Conservation (phyloP, 1,284 basidiomycete species). For the Inonotus obliquus region DNA sequence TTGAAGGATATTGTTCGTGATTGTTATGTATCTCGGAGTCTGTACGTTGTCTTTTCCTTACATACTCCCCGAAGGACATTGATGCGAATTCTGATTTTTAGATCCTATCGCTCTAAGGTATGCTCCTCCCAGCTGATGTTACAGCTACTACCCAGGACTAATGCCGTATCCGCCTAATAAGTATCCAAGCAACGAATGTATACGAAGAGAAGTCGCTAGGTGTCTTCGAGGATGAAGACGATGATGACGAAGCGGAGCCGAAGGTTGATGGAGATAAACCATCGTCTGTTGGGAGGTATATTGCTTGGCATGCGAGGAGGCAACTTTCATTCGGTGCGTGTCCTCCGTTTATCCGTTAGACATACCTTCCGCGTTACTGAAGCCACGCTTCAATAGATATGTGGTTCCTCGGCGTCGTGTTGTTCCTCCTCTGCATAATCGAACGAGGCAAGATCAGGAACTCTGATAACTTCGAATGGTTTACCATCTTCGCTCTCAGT, state of each 20-base stretch:
- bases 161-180: neutral
- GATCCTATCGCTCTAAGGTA: slow-evolving; percentile 66
- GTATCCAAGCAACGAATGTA: slow-evolving; percentile 96
- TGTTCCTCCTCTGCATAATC: slow-evolving; percentile 83
- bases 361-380: neutral
- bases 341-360: neutral
- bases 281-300: slow-evolving; percentile 70
- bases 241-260: slow-evolving; percentile 44
- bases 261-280: slow-evolving; percentile 38
- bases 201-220: slow-evolving; percentile 91
- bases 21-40: slow-evolving; percentile 85
- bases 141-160: neutral
- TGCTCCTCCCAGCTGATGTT: neutral
- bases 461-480: slow-evolving; percentile 52
- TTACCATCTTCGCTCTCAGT: slow-evolving; percentile 77
- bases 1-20: slow-evolving; percentile 72
- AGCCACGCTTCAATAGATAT: slow-evolving; percentile 52
- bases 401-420: slow-evolving; percentile 81
- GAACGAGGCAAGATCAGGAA: slow-evolving; percentile 68
- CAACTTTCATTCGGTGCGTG: slow-evolving; percentile 68
- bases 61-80: neutral
- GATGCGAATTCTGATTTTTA: slow-evolving; percentile 22
- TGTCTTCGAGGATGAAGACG: slow-evolving; percentile 43
- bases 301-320: slow-evolving; percentile 75
- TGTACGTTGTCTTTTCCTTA: slow-evolving; percentile 43